Conservation (phyloP, 805 yeast genomes). For the Myxozyma lipomycoides region DNA sequence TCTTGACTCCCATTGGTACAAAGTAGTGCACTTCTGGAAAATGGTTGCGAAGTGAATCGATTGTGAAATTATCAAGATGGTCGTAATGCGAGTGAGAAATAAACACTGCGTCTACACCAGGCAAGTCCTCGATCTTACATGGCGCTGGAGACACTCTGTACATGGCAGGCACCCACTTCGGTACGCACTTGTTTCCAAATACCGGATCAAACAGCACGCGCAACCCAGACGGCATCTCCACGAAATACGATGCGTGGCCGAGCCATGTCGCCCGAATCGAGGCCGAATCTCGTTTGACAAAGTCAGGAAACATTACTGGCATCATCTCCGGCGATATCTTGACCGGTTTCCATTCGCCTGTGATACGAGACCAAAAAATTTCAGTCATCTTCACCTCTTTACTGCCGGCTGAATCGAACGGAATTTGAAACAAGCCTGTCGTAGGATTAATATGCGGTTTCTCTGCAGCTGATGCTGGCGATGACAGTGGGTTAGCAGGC, state of each 20-base stretch:
- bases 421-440: constrained; percentile 9
- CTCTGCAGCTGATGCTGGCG: constrained; percentile 11
- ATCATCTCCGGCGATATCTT: constrained; percentile 10
- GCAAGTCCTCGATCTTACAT: constrained; percentile 57
- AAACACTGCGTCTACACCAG: constrained; percentile 63
- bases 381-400: constrained; percentile 8
- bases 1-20: constrained; percentile 74
- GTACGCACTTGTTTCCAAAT: constrained; percentile 16
- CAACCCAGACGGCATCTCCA: constrained; percentile 22
- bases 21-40: constrained; percentile 34
- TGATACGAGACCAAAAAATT: background rate
- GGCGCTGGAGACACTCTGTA: constrained; percentile 76
- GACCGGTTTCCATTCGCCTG: constrained; percentile 14
- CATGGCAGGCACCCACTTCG: constrained; percentile 52
- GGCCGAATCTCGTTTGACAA: background rate
- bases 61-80: constrained; percentile 17
- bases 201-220: constrained; percentile 17
- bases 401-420: constrained; percentile 18
- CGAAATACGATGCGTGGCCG: constrained; percentile 19
- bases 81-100: constrained; percentile 77
- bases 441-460: constrained; percentile 1
- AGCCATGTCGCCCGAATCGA: constrained; percentile 24
- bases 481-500: constrained; percentile 1
- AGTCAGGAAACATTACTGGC: constrained; percentile 12
- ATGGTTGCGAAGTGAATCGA: constrained; percentile 3